Base-by-base conservation (phyloP, 116 monocot species). In the Thalassia testudinum region DNA sequence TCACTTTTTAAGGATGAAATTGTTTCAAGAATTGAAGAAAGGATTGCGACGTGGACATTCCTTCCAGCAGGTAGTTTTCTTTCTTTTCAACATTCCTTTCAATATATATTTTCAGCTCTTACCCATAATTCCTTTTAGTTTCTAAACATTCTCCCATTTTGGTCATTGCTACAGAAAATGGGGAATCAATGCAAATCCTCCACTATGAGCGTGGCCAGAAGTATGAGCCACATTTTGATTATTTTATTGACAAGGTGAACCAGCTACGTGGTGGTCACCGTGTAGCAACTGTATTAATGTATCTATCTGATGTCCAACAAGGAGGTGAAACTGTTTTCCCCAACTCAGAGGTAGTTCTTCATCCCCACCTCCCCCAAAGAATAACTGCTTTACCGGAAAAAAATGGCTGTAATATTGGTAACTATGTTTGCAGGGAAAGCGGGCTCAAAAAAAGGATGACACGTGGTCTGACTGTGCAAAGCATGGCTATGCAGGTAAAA, bases 261-360 rank as follows among this genome's bases (percentile, higher is more conserved):
- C 73, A 68, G 54, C 47, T 51, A 29, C 63, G 67, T 47, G 80
- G 85, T 7, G 85, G 85, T 1, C 76, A 85, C 27, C 54, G 85
- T n/a, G 15, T 77, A 29, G 80, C 77, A 17, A 85, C 85, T 22
- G 80, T 85, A 16, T 67, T 85, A 23, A 74, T 85, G 85, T 85
- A 85, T 52, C 62, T 85, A 11, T 85, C 85, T 47, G 25, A 80
- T 68, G 76, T 80, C 56, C 26, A 60, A 57, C 73, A 60, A 47
- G 85, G 80, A 29, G 88, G 88, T 44, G 88, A 95, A 63, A 95
- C 95, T 3, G 53, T 88, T 48, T 95, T 95, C 49, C 95, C 95
- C 34, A 69, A 80, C 59, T 54, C 93, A 26, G 65, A 84, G 84
- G 88, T 85, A 66, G 30, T 5, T 34, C 30, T 10, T 34, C 10